Evolutionary conservation across 768 basidiomycete genomes (phyloP).

Genomic region (Cubamyces lactineus): DNA sequence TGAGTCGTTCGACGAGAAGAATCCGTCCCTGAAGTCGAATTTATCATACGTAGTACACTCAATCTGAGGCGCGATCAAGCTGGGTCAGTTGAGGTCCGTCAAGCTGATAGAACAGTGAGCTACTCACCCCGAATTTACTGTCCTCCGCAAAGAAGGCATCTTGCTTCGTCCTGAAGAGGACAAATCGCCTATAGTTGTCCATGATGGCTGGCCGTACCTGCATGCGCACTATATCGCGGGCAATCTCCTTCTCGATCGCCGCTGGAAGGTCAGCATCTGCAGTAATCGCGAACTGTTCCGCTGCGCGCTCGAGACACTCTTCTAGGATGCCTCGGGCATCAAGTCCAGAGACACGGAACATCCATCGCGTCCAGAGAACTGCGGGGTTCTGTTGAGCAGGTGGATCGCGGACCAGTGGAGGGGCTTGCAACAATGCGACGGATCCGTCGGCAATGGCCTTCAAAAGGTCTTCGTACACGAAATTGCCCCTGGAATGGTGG

Average conservation of each 20-base stretch:
- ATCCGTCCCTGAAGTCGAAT: conserved; percentile 67
- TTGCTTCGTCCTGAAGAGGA: conserved; percentile 50
- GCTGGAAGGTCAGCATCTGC: conserved; percentile 38
- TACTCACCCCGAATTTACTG: conserved; percentile 51
- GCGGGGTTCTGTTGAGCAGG: conserved; percentile 13
- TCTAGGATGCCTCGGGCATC: conserved; percentile 48
- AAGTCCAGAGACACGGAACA: conserved; percentile 33
- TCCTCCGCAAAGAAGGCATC: conserved; percentile 32
- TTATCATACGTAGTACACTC: conserved; percentile 50
- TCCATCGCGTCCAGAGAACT: conserved; percentile 45
- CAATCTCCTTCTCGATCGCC: conserved; percentile 50
- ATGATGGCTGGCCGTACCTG: conserved; percentile 67
- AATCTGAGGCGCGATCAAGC: conserved; percentile 42
- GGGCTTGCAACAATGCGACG: conserved; percentile 55
- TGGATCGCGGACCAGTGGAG: conserved; percentile 39
- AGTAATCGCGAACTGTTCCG: conserved; percentile 40
- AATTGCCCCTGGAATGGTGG: conserved; percentile 40
- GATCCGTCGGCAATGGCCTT: conserved; percentile 57
- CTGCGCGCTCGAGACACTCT: conserved; percentile 46
- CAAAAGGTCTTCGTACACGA: conserved; percentile 46
- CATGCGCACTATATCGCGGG: conserved; percentile 52
- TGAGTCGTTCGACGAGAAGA: conserved; percentile 35
- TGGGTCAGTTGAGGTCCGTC: background rate
- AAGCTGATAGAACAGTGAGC: background rate
- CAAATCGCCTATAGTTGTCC: conserved; percentile 65